Conservation (phyloP, 1,284 basidiomycete species). For the Irpex lacteus region DNA sequence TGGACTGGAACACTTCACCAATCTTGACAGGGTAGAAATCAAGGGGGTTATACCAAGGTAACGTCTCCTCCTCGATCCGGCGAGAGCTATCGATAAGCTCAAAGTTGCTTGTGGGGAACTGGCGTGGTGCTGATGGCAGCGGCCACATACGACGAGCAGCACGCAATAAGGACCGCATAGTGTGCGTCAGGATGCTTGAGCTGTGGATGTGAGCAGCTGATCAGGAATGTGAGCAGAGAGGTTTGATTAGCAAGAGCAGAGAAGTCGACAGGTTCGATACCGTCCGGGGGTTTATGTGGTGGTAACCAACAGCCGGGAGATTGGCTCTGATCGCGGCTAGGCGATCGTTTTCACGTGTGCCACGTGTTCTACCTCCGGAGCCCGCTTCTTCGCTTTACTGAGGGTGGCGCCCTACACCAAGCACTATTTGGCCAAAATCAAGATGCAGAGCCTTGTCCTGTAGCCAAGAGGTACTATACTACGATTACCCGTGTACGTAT, state of each 20-base stretch:
- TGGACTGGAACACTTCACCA: conserved; percentile 19
- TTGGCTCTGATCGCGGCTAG: no score
- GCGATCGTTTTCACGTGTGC: no score
- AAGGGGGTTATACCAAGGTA: neutral
- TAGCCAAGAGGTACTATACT: neutral
- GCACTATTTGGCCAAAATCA: no score
- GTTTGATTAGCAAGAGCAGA: no score
- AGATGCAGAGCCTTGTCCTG: neutral
- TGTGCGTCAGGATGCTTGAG: neutral
- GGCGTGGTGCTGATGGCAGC: neutral
- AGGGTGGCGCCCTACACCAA: no score
- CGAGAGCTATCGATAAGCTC: neutral
- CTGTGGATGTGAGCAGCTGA: no score
- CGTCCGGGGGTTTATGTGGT: no score
- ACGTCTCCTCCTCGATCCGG: neutral
- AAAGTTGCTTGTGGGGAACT: neutral
- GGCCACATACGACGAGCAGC: neutral
- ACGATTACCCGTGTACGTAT: neutral
- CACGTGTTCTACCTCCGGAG: no score
- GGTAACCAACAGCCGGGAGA: no score
- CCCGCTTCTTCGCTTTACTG: no score
- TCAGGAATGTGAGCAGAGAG: no score
- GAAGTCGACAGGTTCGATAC: no score
- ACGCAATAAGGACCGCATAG: neutral
- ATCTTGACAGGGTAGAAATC: conserved; percentile 8